Base-by-base conservation (phyloP, 768 basidiomycete genomes). In the Peribolospora kevripleyi region DNA sequence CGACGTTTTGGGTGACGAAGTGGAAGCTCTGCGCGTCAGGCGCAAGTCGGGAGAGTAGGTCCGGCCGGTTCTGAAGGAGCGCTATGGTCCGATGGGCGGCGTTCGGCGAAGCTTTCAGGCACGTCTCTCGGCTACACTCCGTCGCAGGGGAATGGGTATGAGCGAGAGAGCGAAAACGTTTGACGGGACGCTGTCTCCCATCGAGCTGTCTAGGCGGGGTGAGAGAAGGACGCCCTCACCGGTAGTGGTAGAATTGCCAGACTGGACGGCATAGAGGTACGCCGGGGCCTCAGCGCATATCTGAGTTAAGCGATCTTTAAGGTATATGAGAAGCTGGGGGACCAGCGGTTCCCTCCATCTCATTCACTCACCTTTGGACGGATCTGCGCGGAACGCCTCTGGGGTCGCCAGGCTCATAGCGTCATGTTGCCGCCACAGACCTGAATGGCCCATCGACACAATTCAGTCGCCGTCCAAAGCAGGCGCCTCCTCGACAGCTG, bases 221-320 rank as follows among this genome's bases (percentile, higher is more conserved):
- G 51, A 51, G 42, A 41, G 51, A 9, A 38, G 42, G 46, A 53
- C 14, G 39, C 4, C 73, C 71, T 54, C 77, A 68, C n/a, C 78
- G 68, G 55, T 75, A 74, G 58, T 79, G 78, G 42, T 78, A 80
- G 61, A 79, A 79, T 59, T 79, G 75, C 78, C 77, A 78, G 3
- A 75, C 72, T 7, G 25, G 25, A 25, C 25, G 25, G 25, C 25
- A 25, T 25, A 25, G 25, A 25, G 25, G 25, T 25, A 25, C 25
- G 25, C 25, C 25, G 25, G 25, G 25, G 25, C 1, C 25, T 25
- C 25, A 25, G 10, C 45, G 42, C 11, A 53, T 14, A 2, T 14
- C 10, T 46, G 10, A 46, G 46, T 46, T 14, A 10, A 46, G 10
- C 10, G 46, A 10, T 46, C 48, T 50, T 7, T 3, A 1, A 7